Percentiles rank a stretch among this genome's conserved stretches.
Conservation (phyloP, 495 filamentous ascomycete genomes). For the Penicillium nucicola region DNA sequence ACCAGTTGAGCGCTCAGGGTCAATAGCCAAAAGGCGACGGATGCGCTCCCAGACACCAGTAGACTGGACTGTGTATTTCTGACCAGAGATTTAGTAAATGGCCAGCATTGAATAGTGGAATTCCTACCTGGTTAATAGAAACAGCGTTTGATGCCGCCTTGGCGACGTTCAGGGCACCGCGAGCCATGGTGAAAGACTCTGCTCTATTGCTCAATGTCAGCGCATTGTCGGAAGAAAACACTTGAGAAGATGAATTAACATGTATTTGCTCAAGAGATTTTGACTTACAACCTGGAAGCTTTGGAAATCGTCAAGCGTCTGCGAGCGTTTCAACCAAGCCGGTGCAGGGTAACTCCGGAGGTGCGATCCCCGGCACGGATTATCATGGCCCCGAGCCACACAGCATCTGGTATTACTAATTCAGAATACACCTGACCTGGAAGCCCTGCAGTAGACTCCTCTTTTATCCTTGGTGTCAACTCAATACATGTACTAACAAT, state of each 20-base stretch:
- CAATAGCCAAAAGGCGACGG: slow-evolving; percentile 73
- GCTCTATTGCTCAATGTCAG: slow-evolving; percentile 17
- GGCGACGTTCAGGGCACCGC: slow-evolving; percentile 40
- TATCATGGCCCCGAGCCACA: slow-evolving; percentile 11
- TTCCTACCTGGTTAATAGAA: slow-evolving; percentile 35
- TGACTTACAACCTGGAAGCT: slow-evolving; percentile 16
- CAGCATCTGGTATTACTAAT: slow-evolving; percentile 6
- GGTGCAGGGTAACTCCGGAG: slow-evolving; percentile 17
- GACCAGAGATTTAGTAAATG: background rate
- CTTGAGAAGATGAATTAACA: too few relatives aligned
- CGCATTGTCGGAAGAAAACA: background rate
- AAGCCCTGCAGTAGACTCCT: too few relatives aligned
- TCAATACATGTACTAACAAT: too few relatives aligned
- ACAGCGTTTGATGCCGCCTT: slow-evolving; percentile 41
- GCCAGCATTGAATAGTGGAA: background rate
- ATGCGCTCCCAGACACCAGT: slow-evolving; percentile 85
- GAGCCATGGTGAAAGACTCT: slow-evolving; percentile 39
- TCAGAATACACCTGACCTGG: background rate
- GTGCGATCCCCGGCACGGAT: slow-evolving; percentile 12
- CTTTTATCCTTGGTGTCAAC: too few relatives aligned
- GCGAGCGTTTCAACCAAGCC: slow-evolving; percentile 7
- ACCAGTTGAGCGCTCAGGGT: slow-evolving; percentile 86
- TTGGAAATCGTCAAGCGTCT: slow-evolving; percentile 11
- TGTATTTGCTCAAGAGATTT: background rate
- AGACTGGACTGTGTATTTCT: slow-evolving; percentile 99